These are phyloP conservation scores for Prunus padus DNA, from an alignment of 306 rosid genomes.

Conservation along the genomic window DNA sequence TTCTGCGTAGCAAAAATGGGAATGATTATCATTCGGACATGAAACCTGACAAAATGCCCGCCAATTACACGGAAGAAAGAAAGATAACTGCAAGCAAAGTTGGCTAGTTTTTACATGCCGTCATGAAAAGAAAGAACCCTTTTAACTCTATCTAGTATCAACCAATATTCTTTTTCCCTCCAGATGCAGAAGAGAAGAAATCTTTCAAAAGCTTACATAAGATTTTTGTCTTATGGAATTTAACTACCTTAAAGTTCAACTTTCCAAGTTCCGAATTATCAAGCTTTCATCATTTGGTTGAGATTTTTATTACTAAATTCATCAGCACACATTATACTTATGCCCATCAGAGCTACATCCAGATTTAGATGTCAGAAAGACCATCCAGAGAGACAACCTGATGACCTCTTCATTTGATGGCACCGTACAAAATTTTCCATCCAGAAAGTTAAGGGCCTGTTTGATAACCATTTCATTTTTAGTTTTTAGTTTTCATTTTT, in stretches of 20 bases:
- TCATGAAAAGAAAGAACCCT: not conserved
- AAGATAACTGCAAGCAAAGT: not conserved
- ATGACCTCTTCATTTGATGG: not conserved
- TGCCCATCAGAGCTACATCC: not conserved
- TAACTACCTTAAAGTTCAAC: not conserved
- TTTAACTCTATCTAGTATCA: too few relatives aligned
- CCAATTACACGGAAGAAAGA: not conserved
- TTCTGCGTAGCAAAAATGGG: not conserved
- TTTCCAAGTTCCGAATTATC: not conserved
- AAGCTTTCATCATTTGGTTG: not conserved
- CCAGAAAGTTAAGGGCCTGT: not conserved
- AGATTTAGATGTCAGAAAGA: not conserved
- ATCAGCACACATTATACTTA: not conserved
- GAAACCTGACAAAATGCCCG: not conserved
- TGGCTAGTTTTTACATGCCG: not conserved
- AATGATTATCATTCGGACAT: not conserved
- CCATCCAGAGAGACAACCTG: too few relatives aligned
- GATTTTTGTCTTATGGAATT: not conserved
- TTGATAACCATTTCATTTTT: too few relatives aligned
- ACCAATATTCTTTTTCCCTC: not conserved
- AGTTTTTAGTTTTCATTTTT: too few relatives aligned
- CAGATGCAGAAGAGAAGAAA: not conserved
- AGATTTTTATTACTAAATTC: not conserved
- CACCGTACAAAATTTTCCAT: not conserved
- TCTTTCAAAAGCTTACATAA: not conserved